Evolutionary conservation across 139 green algal genomes (phyloP).

Genomic region (Chlorella sp.): DNA sequence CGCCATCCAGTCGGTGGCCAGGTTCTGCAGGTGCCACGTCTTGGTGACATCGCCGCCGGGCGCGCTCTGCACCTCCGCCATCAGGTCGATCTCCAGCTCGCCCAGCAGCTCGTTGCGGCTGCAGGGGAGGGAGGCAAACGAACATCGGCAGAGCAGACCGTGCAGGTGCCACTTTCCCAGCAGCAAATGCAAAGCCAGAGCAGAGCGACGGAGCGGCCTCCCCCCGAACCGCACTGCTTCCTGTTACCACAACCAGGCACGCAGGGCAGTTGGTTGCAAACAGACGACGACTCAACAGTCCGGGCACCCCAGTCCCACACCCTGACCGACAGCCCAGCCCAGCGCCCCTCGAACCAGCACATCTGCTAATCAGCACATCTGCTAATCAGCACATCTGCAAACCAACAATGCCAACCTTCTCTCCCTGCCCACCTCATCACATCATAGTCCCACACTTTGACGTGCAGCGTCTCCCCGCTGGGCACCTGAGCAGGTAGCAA

Average conservation of each 20-base stretch:
- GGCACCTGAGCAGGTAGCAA: constrained; percentile 36
- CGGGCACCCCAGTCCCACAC: too few species aligned
- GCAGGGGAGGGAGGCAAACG: background rate
- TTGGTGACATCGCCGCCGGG: constrained; percentile 46
- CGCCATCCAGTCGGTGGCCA: constrained; percentile 24
- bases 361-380: too few species aligned
- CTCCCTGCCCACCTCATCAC: background rate
- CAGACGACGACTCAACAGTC: too few species aligned
- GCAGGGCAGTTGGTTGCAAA: too few species aligned
- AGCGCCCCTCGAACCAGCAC: too few species aligned
- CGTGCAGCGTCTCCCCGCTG: constrained; percentile 34
- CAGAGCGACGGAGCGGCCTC: too few species aligned
- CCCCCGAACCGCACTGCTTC: too few species aligned
- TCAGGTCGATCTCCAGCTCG: constrained; percentile 45
- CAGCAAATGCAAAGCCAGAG: too few species aligned
- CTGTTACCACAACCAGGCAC: too few species aligned
- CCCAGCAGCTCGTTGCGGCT: constrained; percentile 44
- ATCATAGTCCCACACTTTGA: constrained; percentile 56
- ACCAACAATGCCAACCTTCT: too few species aligned
- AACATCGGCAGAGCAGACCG: background rate
- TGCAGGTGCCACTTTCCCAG: background rate
- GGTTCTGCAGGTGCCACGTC: constrained; percentile 39
- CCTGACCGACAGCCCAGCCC: too few species aligned
- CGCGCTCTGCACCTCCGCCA: constrained; percentile 27
- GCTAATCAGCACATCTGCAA: too few species aligned